Evolutionary conservation across 2,329 filamentous ascomycete genomes (phyloP).

Genomic region (Trichoderma arundinaceum): DNA sequence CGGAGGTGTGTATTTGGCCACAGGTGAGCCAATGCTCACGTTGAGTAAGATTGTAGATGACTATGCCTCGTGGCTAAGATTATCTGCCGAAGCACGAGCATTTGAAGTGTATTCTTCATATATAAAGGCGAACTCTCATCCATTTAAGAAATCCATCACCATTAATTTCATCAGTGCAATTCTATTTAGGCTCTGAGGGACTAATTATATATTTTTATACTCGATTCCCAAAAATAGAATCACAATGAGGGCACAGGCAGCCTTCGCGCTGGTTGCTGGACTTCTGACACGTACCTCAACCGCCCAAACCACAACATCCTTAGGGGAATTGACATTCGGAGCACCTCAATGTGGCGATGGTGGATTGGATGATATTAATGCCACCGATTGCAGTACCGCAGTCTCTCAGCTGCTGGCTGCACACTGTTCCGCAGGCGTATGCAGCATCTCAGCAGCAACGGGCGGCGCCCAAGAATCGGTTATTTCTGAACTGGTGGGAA

Average conservation of each 20-base stretch:
- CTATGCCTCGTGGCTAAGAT: no score
- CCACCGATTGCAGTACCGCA: slow-evolving; percentile 8
- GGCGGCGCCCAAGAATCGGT: not conserved
- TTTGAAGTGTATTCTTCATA: not conserved
- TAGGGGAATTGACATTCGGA: slow-evolving; percentile 3
- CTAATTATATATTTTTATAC: no score
- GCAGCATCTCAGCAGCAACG: slow-evolving; percentile 8
- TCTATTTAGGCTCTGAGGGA: no score
- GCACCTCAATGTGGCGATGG: slow-evolving; percentile 1
- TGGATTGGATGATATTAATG: not conserved
- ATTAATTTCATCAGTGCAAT: not conserved
- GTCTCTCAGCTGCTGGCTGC: slow-evolving; percentile 4
- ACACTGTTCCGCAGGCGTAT: slow-evolving; percentile 10
- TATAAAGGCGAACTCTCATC: not conserved
- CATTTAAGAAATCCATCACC: not conserved
- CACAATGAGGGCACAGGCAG: slow-evolving; percentile 13
- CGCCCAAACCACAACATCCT: slow-evolving; percentile 1
- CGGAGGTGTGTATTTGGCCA: not conserved
- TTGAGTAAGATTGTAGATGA: not conserved
- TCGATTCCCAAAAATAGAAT: not conserved
- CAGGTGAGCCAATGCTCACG: not conserved
- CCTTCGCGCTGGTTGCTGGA: slow-evolving; percentile 11
- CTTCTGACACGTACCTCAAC: not conserved
- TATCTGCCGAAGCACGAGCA: no score
- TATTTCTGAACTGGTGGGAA: slow-evolving; percentile 4